A percentile compares a stretch with the other conserved stretches of the same genome.
phyloP scores from a whole-genome alignment of 1,139 yeast genomes.

The Petasospora rhodanensis region DNA sequence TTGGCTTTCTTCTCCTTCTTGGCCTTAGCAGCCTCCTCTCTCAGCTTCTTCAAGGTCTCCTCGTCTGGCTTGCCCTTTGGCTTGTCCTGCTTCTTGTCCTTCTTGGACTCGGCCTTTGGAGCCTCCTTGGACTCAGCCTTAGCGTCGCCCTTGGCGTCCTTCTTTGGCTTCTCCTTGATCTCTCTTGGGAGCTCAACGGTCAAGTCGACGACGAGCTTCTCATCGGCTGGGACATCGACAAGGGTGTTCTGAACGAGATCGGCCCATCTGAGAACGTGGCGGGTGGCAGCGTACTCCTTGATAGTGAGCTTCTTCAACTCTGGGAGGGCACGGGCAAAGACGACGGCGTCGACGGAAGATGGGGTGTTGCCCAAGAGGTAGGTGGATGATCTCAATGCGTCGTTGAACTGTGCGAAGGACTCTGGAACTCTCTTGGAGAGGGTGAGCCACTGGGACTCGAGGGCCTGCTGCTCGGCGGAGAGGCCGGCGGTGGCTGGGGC shows the following conservation, averaged over 20 bases:
- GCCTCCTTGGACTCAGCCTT: conserved; percentile 27
- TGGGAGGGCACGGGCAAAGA: conserved; percentile 63
- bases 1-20: conserved; percentile 73
- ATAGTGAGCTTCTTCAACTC: conserved; percentile 50
- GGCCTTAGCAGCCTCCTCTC: conserved; percentile 66
- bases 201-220: conserved; percentile 51
- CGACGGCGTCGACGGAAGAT: conserved; percentile 61
- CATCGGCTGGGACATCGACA: conserved; percentile 49
- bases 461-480: conserved; percentile 54
- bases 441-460: conserved; percentile 76
- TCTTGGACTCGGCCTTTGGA: conserved; percentile 24
- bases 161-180: conserved; percentile 56
- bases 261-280: conserved; percentile 91
- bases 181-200: conserved; percentile 67
- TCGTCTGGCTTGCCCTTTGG: conserved; percentile 46
- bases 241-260: conserved; percentile 73
- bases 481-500: conserved; percentile 28
- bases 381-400: conserved; percentile 61
- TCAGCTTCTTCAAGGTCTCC: conserved; percentile 57
- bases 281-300: conserved; percentile 47
- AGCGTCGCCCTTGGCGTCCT: conserved; percentile 30
- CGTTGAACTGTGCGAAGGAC: conserved; percentile 58
- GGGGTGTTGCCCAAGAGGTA: conserved; percentile 66
- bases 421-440: conserved; percentile 59
- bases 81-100: conserved; percentile 30